Evolutionary conservation across 129 eudicot species (phyloP), one percentile per base, ranked within the genome.

Genomic region (Dittrichia graveolens): DNA sequence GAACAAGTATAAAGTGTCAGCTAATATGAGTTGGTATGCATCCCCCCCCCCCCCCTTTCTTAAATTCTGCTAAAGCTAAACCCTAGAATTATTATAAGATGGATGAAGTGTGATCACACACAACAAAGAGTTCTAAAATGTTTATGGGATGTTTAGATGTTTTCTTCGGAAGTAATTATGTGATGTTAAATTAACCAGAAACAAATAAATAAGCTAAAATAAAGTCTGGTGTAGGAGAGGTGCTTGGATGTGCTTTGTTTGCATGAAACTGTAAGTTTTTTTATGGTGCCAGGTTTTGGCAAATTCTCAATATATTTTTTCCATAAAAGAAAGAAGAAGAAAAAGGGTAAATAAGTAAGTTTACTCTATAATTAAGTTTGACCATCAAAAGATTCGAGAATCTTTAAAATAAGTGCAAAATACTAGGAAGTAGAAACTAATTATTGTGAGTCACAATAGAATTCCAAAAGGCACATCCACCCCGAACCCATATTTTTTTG

Each of bases 71-170:
- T 3, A 16, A 44, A 18, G 38, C 69, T 59, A 52, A 69, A 69
- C 74, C 61, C 15, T 38, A 6, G 74, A 69, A 52, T 38, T 67
- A 8, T 49, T n/a, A 67, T 41, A 34, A 37, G 48, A 53, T 9
- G 67, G 48, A 35, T 49, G 58, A 60, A 67, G 60, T 48, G 19
- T 46, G 48, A 8, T 14, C 35, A 48, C 24, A 34, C 46, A 8
- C 49, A 24, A 39, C 38, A 53, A 52, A 54, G 18, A 16, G 10
- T 40, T 39, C 50, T 53, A 6, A 16, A 6, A 69, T 6, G 58
- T 5, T 53, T 7, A 39, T 16, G 4, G 40, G 16, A 39, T 16
- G 6, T 42, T 44, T 16, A 65, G 39, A 64, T 42, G 69, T 43
- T 43, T 24, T 2, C 15, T 12, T 43, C 16, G 44, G 10, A 43